Conservation (phyloP, 1,284 basidiomycete species). For the Malassezia brasiliensis region DNA sequence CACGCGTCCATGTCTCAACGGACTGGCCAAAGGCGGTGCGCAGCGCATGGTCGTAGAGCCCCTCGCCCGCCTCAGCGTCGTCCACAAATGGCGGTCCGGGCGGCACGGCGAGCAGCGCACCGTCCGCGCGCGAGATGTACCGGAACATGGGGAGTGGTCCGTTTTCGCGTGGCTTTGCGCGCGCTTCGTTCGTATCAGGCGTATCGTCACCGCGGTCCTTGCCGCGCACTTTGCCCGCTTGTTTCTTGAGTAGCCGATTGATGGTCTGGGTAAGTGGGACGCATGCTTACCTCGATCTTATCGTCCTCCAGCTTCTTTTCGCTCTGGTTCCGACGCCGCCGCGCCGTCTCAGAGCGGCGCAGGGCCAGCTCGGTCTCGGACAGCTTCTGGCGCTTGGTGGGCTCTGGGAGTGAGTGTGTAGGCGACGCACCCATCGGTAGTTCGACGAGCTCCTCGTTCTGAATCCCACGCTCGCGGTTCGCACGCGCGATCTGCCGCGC, state of each 20-base stretch:
- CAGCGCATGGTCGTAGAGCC: slow-evolving; percentile 13
- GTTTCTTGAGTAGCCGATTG: slow-evolving; percentile 75
- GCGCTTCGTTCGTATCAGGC: slow-evolving; percentile 3
- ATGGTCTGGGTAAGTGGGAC: slow-evolving; percentile 57
- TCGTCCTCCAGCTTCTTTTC: slow-evolving; percentile 88
- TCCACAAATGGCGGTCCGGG: slow-evolving; percentile 8
- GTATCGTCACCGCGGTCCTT: slow-evolving; percentile 10
- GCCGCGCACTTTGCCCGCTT: slow-evolving; percentile 32
- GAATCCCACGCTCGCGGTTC: slow-evolving; percentile 19
- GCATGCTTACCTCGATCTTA: slow-evolving; percentile 55
- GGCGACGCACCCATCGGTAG: slow-evolving; percentile 26
- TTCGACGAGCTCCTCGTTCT: slow-evolving; percentile 27
- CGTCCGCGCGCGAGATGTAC: slow-evolving; percentile 17
- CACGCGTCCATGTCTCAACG: slow-evolving; percentile 2
- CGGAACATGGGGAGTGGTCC: slow-evolving; percentile 17
- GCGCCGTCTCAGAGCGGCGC: slow-evolving; percentile 70
- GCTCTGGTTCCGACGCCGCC: slow-evolving; percentile 70
- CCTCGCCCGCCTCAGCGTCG: background rate
- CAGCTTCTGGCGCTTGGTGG: slow-evolving; percentile 55
- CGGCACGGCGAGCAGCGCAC: slow-evolving; percentile 14
- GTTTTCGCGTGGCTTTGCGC: slow-evolving; percentile 5
- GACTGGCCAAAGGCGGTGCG: slow-evolving; percentile 10
- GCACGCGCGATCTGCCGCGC: slow-evolving; percentile 38
- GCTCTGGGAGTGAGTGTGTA: background rate
- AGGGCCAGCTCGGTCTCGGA: slow-evolving; percentile 73